These are phyloP conservation scores for Galerina sulciceps DNA, from an alignment of 768 basidiomycete species.

Conservation along the genomic window DNA sequence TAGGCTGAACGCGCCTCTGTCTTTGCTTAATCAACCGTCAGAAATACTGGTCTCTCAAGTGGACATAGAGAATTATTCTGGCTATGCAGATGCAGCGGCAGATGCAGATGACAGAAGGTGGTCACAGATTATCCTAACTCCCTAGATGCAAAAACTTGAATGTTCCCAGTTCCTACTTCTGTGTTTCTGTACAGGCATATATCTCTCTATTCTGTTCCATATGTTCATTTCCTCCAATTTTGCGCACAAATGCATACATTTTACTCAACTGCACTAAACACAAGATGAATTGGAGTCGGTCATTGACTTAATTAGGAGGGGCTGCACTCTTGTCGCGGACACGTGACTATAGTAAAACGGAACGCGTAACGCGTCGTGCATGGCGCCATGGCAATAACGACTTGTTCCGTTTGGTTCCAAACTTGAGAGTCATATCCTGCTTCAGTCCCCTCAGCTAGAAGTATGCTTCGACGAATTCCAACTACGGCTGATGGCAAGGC, in stretches of 20 bases:
- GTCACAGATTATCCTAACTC: slow-evolving; percentile 30
- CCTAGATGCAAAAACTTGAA: too few species aligned
- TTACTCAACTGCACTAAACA: too few species aligned
- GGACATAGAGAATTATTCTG: slow-evolving; percentile 60
- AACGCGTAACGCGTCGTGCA: slow-evolving; percentile 18
- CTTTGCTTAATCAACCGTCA: slow-evolving; percentile 45
- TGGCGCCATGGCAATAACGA: too few species aligned
- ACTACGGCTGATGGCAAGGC: slow-evolving; percentile 71
- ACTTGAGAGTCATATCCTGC: background rate
- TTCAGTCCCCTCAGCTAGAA: background rate
- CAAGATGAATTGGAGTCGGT: too few species aligned
- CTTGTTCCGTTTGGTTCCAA: background rate
- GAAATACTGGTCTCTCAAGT: slow-evolving; percentile 60
- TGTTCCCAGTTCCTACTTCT: too few species aligned
- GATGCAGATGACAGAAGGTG: slow-evolving; percentile 46
- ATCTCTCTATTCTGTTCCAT: too few species aligned
- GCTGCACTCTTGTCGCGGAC: too few species aligned
- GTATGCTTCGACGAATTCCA: slow-evolving; percentile 73
- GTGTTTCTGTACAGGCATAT: too few species aligned
- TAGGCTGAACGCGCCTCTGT: slow-evolving; percentile 52
- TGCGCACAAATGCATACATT: too few species aligned
- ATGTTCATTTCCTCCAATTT: too few species aligned
- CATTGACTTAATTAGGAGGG: too few species aligned
- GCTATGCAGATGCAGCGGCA: slow-evolving; percentile 56
- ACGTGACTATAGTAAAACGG: too few species aligned